A percentile compares a stretch with the other conserved stretches of the same genome.
Conservation (phyloP, 768 basidiomycete genomes). For the Boletus tomentosulus region DNA sequence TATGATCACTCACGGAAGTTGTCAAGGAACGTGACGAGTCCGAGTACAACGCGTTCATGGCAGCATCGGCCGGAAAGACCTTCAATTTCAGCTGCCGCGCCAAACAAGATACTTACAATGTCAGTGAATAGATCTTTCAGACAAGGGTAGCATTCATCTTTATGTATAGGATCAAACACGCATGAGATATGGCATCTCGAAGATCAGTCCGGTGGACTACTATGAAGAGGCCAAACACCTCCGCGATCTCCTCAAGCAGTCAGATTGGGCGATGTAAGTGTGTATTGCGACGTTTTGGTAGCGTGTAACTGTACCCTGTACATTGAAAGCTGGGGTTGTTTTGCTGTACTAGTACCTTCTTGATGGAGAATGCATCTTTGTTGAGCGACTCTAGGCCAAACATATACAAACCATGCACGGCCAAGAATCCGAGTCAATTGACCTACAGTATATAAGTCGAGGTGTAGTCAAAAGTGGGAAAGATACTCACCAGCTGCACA, state of each 20-base stretch:
- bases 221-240: conserved; percentile 59
- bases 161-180: conserved; percentile 66
- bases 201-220: conserved; percentile 63
- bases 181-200: conserved; percentile 77
- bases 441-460: too few species aligned
- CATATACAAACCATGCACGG: too few species aligned
- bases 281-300: background rate
- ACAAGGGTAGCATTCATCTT: background rate
- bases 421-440: too few species aligned
- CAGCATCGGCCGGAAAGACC: conserved; percentile 59
- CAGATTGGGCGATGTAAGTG: conserved; percentile 47
- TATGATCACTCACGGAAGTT: background rate
- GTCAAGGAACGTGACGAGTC: conserved; percentile 55
- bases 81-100: conserved; percentile 86
- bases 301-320: background rate
- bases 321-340: background rate
- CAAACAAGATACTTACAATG: conserved; percentile 82
- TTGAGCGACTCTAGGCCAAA: too few species aligned
- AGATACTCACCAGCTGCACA: conserved; percentile 78
- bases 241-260: conserved; percentile 51
- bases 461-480: background rate
- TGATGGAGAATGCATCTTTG: background rate
- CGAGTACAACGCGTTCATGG: conserved; percentile 55
- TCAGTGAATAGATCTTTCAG: conserved; percentile 34
- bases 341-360: background rate